Base-by-base conservation (phyloP, 2,329 filamentous ascomycete species). In the Colletotrichum horii region DNA sequence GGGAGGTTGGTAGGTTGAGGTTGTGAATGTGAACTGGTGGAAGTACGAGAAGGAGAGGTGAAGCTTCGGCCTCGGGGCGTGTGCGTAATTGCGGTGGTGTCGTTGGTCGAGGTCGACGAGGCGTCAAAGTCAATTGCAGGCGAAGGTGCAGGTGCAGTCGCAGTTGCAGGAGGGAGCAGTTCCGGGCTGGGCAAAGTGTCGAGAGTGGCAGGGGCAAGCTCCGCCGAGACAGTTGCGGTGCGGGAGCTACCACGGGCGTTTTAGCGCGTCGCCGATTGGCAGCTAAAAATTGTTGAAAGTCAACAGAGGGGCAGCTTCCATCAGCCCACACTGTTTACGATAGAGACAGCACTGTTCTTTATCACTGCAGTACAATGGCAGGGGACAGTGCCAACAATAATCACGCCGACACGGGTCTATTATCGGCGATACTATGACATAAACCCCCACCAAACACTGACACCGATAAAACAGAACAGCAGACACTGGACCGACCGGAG, bases 201-300 rank as follows among this genome's bases (percentile, higher is more conserved):
- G 28, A 32, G 60, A 55, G 32, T 28, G 43, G 71, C 62, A 65
- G 73, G 72, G 70, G 62, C 55, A 55, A 74, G 65, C 74, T 76
- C 48, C 58, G 70, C 74, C 64, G 64, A 73, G 74, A 66, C 69
- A 64, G 26, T 65, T 65, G 71, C 71, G 38, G 66, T 56, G 30
- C 56, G n/a, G 65, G 48, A 65, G 64, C 58, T 73, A 70, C 65
- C 56, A 68, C 48, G 56, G 65, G 70, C 74, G 62, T 69, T 73
- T 76, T 74, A 74, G 74, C 74, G 70, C 58, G 28, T 15, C 74
- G 26, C 26, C 74, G 66, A 76, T 77, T 77, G 76, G 76, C 56
- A 77, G 74, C 74, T 69, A 73, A 74, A 77, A 77, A 76, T 64
- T 71, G 74, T 77, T 76, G 67, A 71, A 77, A 77, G 76, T 77